Evolutionary conservation across 495 filamentous ascomycete species (phyloP), one percentile per base, ranked within the genome.

Genomic region (Aspergillus incahuasiensis): DNA sequence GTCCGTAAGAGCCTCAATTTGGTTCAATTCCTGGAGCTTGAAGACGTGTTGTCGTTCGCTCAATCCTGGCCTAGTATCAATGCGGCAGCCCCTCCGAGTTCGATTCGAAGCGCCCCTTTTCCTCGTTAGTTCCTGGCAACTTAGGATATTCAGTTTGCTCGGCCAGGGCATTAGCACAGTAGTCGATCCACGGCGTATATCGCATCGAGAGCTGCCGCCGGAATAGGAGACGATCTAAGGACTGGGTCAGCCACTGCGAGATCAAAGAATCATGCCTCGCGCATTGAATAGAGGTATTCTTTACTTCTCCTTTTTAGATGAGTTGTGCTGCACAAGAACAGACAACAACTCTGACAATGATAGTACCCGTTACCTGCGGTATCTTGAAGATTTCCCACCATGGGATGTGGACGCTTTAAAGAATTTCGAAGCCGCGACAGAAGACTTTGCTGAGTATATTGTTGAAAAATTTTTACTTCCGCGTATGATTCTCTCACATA

Each of bases 21-120:
- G 30, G 6, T 24, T 42, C 5, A 46, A n/a, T 28, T 52, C 28
- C 12, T 32, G n/a, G n/a, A 48, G 39, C 1, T 39, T 12, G 34
- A 55, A 52, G 15, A 52, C 20, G 20, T 47, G 40, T 12, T 24
- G 41, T 15, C 25, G 38, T n/a, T 25, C 39, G 1, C 50, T n/a
- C 5, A 55, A 25, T n/a, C 44, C 16, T 60, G 52, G 2, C 57
- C 57, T 1, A 55, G 48, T 12, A 60, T 30, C 1, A 55, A 18
- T 3, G 39, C 38, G 1, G 57, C 25, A 12, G 32, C 32, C 12
- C 38, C 57, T 22, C 16, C 15, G 3, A 46, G 5, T 12, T 54
- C 41, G 12, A 54, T n/a, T 16, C 52, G 45, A 39, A 8, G 2
- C 24, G 30, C 15, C 32, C 15, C 6, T 20, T 8, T 30, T 18